Base-by-base conservation (phyloP, 805 yeast species). In the Teunomyces pallodes region DNA sequence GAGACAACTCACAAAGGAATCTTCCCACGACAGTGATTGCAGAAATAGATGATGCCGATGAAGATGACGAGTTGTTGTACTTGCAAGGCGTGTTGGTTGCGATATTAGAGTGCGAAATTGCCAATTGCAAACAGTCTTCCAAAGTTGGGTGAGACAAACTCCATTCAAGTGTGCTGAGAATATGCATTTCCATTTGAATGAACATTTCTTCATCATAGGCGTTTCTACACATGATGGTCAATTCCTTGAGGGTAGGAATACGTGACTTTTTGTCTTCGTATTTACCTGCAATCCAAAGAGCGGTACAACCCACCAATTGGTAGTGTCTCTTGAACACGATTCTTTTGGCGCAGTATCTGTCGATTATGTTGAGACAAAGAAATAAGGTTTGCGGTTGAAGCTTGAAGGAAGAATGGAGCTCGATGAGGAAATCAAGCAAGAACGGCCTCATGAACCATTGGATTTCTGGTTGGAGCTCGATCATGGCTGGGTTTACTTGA, bases 211-310 rank as follows among this genome's bases (percentile, higher is more conserved):
- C 79, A 49, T 80, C 84, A 56, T 80, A 81, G 13, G 82, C 83
- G 56, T 75, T 76, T 41, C 84, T 71, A 54, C 84, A 80, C 83
- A 81, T 79, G 47, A 75, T 63, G 9, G 78, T 66, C 52, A 81
- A 65, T 55, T 81, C 85, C 43, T 74, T 68, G 43, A 81, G 66
- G 2, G 82, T 78, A 20, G 85, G 85, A 4, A 81, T 82, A 47
- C 84, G 66, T 42, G 75, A 70, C 61, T 81, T 81, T 57, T 81
- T 81, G 57, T 81, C 85, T 59, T 81, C 85, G 59, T 80, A 81
- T 58, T 73, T 72, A 40, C 70, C 74, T 26, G 79, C 77, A 40
- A 75, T 72, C 77, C 75, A 75, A 43, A 71, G 68, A 16, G 77
- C 77, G 30, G 76, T 74, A 58, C 76, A 74, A 4, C 76, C 77